Conservation (phyloP, 75 land plant species). For the Ceratopteris richardii region DNA sequence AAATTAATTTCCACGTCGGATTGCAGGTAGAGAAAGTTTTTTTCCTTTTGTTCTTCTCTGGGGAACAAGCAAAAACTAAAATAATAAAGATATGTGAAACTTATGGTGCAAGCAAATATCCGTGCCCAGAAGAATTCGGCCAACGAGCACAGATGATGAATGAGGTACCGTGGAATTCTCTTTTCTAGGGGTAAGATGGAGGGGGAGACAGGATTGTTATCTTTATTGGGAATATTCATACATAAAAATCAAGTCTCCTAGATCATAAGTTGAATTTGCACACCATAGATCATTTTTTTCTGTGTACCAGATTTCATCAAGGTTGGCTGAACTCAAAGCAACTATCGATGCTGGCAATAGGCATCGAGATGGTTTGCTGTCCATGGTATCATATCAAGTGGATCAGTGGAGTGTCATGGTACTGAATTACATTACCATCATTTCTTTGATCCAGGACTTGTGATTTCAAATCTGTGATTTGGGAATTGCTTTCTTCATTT, state of each 20-base stretch:
- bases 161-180: conserved; percentile 43
- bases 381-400: conserved; percentile 51
- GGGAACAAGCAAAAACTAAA: conserved; percentile 73
- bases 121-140: conserved; percentile 76
- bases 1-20: too few species aligned
- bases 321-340: conserved; percentile 70
- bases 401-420: conserved; percentile 74
- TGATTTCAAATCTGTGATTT: background rate
- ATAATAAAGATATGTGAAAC: conserved; percentile 88
- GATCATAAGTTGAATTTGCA: too few species aligned
- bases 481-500: background rate
- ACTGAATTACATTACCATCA: background rate
- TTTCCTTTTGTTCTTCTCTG: conserved; percentile 92
- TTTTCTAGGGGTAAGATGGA: background rate
- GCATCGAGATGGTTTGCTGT: conserved; percentile 64
- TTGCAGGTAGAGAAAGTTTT: conserved; percentile 74
- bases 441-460: background rate
- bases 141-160: conserved; percentile 68
- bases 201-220: too few species aligned
- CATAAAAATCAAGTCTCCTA: too few species aligned
- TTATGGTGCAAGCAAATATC: conserved; percentile 96
- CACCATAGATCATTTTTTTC: too few species aligned
- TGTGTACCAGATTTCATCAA: conserved; percentile 50
- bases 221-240: too few species aligned
- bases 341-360: conserved; percentile 90